Evolutionary conservation across 139 green algal genomes (phyloP).

Genomic region (Chloropicon primus): DNA sequence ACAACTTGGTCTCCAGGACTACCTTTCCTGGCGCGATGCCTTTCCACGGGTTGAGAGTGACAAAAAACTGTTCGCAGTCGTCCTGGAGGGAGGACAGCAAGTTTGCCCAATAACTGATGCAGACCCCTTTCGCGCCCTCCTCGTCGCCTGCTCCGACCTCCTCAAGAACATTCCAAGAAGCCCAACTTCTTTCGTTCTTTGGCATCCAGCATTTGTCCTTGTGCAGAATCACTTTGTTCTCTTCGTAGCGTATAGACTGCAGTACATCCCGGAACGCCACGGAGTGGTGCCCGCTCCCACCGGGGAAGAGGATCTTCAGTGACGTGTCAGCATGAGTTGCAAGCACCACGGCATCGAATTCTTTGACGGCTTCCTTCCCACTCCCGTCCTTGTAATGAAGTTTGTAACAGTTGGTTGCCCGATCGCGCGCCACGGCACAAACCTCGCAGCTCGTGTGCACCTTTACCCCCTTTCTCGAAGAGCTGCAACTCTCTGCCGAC

Average conservation of each 20-base stretch:
- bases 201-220: background rate
- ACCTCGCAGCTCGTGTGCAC: background rate
- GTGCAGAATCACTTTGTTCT: background rate
- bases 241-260: background rate
- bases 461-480: slow-evolving; percentile 12
- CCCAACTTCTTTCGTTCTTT: background rate
- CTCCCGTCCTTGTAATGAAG: background rate
- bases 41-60: slow-evolving; percentile 80
- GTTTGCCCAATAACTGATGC: background rate
- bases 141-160: too few relatives aligned
- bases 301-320: slow-evolving; percentile 46
- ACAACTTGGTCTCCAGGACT: background rate
- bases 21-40: slow-evolving; percentile 29
- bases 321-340: slow-evolving; percentile 71
- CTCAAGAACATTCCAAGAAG: background rate
- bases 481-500: slow-evolving; percentile 38
- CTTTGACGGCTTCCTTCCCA: background rate
- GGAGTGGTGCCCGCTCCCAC: background rate
- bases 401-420: background rate
- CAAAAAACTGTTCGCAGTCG: slow-evolving; percentile 57
- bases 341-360: slow-evolving; percentile 70
- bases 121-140: background rate
- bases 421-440: background rate
- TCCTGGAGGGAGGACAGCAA: slow-evolving; percentile 26
- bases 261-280: background rate